Evolutionary conservation across 495 filamentous ascomycete genomes (phyloP), one percentile per base, ranked within the genome.

Genomic region (Podospora pseudopauciseta): DNA sequence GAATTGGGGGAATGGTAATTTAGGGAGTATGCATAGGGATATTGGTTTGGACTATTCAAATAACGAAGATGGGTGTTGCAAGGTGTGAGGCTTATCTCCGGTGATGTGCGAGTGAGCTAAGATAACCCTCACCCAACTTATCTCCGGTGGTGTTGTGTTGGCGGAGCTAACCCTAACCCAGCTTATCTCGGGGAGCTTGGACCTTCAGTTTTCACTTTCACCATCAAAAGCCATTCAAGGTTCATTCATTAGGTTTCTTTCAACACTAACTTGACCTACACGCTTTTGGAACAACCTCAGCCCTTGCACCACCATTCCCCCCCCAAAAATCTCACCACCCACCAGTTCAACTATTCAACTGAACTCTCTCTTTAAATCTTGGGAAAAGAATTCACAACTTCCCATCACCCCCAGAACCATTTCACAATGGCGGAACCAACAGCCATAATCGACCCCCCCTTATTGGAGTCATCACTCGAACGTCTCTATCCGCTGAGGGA

Each of bases 401-500:
- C 23, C 23, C 61, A 39, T 16, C 11, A 44, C 61, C 34, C 26
- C 5, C 13, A 32, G n/a, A 26, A 59, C 54, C 57, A 30, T 23
- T 23, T 23, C 1, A 23, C 23, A 23, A 23, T 23, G 23, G 23
- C 23, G 23, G 23, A 23, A 23, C 18, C 60, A 57, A 27, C 68
- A 18, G 27, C 20, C 15, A 26, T 55, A 59, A 65, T 70, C 32
- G 58, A 6, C 23, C 20, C 57, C 13, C 28, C 68, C 16, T 13
- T 49, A 13, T 13, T 49, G 13, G 9, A 49, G 39, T 3, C 64
- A 0, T 61, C 68, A 28, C 70, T 80, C 54, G 30, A 49, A 3
- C 9, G 39, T 16, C 39, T 49, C 2, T 49, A 49, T 11, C 65
- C 77, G 1, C 65, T 72, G n/a, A 69, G 74, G 64, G 63, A 71